These are phyloP conservation scores for Lecanoromycetidae sp. DNA, from an alignment of 2,329 filamentous ascomycete genomes.

Conservation along the genomic window DNA sequence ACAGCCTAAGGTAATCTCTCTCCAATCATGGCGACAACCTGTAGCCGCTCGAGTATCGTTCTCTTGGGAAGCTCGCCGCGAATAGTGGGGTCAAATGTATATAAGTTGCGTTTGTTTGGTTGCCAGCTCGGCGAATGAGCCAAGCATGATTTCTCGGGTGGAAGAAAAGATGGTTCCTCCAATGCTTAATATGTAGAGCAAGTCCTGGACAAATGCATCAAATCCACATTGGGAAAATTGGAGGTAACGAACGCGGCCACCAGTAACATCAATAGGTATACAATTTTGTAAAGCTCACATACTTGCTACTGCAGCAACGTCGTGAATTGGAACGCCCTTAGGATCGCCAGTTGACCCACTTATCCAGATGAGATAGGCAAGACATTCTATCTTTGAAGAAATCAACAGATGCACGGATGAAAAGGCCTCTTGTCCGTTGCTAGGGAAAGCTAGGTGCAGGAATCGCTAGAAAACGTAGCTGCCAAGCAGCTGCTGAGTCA, in stretches of 20 bases:
- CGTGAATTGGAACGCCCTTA: constrained; percentile 30
- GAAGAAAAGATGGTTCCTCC: constrained; percentile 52
- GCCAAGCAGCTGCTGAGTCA: too few relatives aligned
- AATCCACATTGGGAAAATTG: constrained; percentile 47
- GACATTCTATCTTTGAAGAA: constrained; percentile 18
- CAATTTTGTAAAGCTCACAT: constrained; percentile 26
- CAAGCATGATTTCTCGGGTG: constrained; percentile 35
- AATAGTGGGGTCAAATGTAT: constrained; percentile 44
- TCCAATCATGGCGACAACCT: constrained; percentile 27
- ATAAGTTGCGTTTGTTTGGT: constrained; percentile 41
- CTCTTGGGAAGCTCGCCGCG: constrained; percentile 22
- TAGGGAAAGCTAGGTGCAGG: too few relatives aligned
- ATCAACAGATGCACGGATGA: too few relatives aligned
- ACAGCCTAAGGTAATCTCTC: constrained; percentile 26
- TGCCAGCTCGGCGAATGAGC: constrained; percentile 36
- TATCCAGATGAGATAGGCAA: constrained; percentile 32
- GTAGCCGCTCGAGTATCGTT: constrained; percentile 23
- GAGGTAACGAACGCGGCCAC: constrained; percentile 29
- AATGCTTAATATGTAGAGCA: constrained; percentile 42
- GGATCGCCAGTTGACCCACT: constrained; percentile 29
- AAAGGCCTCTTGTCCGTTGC: too few relatives aligned
- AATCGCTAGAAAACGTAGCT: too few relatives aligned
- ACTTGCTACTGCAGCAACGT: constrained; percentile 27
- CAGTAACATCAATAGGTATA: constrained; percentile 23
- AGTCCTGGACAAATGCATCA: constrained; percentile 43